Base-by-base conservation (phyloP, 2,329 filamentous ascomycete species). In the Diaporthe destruens region DNA sequence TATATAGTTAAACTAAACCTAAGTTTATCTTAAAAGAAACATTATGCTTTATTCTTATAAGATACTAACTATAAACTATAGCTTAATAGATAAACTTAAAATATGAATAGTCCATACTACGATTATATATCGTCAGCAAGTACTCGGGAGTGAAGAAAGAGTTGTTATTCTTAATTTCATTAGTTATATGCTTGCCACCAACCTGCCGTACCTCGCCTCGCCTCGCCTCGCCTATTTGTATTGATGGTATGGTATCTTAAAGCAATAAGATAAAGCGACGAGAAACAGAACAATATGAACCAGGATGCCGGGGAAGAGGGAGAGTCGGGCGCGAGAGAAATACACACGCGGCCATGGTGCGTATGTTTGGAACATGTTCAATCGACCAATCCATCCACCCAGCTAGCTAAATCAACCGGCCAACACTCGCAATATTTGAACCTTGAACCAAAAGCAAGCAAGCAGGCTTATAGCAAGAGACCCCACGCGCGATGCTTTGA, bases 211-310 rank as follows among this genome's bases (percentile, higher is more conserved):
- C 36, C 36, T 36, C 3, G 36, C 36, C 36, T 39, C 36, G 29
- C 29, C 44, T 61, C 20, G 32, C 56, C 36, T 39, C 32, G 42
- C 42, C 23, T 47, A 47, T 20, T 47, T 47, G 44, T 20, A 47
- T 47, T 63, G 57, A 49, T 49, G 18, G 57, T 65, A 39, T 65
- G 61, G 61, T 65, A 65, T 65, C 61, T 65, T 44, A 65, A 65
- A 65, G 61, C 61, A 65, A 51, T n/a, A 51, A 5, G 9, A 65
- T 36, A 29, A 51, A 51, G 44, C 44, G 20, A 65, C 36, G 44
- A 65, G 42, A 49, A 23, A 49, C 18, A 16, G 32, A 6, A 44
- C 14, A 49, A 8, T 6, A 34, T 16, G 18, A 47, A 49, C 18
- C 9, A 63, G 55, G 55, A 25, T 39, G 34, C 34, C 39, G 14